phyloP scores from a whole-genome alignment of 129 eudicot species.

The Saposhnikovia divaricata region DNA sequence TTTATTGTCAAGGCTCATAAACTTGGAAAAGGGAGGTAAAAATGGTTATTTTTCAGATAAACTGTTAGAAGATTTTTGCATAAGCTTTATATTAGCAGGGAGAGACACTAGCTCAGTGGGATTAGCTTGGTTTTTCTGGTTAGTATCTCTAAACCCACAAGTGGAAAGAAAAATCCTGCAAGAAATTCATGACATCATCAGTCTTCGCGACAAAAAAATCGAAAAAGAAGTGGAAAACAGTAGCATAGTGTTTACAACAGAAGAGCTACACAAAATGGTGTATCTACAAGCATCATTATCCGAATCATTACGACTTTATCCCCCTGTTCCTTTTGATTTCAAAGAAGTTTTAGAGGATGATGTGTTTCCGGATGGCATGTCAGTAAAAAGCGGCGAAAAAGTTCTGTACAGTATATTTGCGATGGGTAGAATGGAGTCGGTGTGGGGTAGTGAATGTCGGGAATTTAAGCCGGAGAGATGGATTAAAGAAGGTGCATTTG shows the following conservation, averaged over 20 bases:
- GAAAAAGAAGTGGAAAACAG: neutral
- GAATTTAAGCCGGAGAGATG: conserved; percentile 65
- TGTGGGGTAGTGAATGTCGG: conserved; percentile 50
- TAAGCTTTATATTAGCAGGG: conserved; percentile 63
- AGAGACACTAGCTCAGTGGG: conserved; percentile 70
- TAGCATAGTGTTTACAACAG: conserved; percentile 26
- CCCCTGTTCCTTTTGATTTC: conserved; percentile 58
- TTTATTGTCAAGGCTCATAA: conserved; percentile 51
- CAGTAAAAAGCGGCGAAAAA: conserved; percentile 26
- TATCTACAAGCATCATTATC: conserved; percentile 58
- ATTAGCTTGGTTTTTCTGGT: conserved; percentile 63
- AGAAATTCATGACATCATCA: conserved; percentile 28
- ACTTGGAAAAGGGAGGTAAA: conserved; percentile 15
- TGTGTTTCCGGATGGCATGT: conserved; percentile 44
- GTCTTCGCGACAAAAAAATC: neutral
- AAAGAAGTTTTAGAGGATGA: conserved; percentile 52
- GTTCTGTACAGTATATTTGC: conserved; percentile 33
- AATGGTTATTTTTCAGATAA: conserved; percentile 35
- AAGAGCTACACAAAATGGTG: conserved; percentile 53
- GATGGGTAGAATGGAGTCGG: conserved; percentile 39
- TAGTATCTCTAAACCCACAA: conserved; percentile 30
- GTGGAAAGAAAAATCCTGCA: conserved; percentile 38
- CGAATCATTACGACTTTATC: conserved; percentile 49
- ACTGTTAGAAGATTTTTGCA: conserved; percentile 52
- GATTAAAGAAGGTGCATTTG: conserved; percentile 48